Conservation (phyloP, 208 protist species). For the Trypanosomatidae sp. region DNA sequence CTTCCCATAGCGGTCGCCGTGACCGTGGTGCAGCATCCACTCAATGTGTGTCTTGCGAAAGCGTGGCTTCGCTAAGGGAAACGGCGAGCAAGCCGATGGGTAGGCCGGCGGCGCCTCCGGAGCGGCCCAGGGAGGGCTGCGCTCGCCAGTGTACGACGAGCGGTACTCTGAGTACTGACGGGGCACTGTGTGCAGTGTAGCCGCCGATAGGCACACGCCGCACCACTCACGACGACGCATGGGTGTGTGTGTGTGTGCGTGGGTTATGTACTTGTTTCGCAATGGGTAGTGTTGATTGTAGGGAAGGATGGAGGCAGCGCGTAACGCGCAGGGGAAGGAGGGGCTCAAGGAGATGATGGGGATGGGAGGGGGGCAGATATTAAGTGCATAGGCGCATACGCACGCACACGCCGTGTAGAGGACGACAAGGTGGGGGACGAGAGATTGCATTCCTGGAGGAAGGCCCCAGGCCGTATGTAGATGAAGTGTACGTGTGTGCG, state of each 20-base stretch:
- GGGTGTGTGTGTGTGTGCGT: not conserved
- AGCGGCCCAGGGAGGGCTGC: constrained; percentile 30
- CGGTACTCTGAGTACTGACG: constrained; percentile 47
- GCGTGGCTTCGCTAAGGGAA: constrained; percentile 44
- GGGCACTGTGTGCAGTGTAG: constrained; percentile 3
- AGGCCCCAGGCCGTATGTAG: not conserved
- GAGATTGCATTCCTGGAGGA: not conserved
- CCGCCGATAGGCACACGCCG: not conserved
- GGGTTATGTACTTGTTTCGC: not conserved
- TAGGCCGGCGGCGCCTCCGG: constrained; percentile 45
- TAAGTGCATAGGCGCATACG: not conserved
- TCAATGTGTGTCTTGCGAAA: constrained; percentile 89
- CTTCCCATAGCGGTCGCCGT: constrained; percentile 66
- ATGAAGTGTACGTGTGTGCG: not conserved
- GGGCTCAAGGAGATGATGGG: not conserved
- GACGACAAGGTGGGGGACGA: not conserved
- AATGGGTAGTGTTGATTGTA: not conserved
- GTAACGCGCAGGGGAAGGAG: not conserved
- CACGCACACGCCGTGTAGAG: not conserved
- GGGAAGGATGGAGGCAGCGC: not conserved
- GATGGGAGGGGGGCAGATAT: not conserved
- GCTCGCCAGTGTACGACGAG: constrained; percentile 43
- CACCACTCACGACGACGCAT: constrained; percentile 1
- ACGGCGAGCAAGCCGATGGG: constrained; percentile 44
- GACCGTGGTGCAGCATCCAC: constrained; percentile 81